Evolutionary conservation across 108 stramenopile genomes (phyloP), one percentile per base, ranked within the genome.

Genomic region (Parietichytrium sp.): DNA sequence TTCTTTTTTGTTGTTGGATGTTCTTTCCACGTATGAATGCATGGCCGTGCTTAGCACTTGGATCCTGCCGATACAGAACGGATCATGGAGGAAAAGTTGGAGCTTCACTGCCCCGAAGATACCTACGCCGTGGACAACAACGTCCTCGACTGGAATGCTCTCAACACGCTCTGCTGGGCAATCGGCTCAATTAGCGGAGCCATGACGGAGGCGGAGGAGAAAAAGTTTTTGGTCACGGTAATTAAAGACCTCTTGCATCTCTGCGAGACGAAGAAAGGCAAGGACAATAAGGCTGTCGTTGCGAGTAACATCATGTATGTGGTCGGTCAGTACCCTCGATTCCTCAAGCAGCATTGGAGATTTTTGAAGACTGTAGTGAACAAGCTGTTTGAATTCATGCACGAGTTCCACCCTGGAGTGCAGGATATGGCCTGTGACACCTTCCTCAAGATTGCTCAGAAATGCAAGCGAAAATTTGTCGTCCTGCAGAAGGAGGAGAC

Each of bases 361-460:
- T 99, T 99, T 85, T 91, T 99, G 27, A 95, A 98, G 86, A 99
- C 98, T n/a, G 99, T 99, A 29, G 97, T 98, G 81, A 96, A 97
- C 86, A 99, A 99, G 89, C 91, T 98, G 23, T 99, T 98, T 86
- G 97, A 99, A 88, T 99, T 99, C 86, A 98, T 98, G 97, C 97
- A 98, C 85, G 99, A 99, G 83, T 77, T 84, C 20, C 99, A 98
- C 84, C 98, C 98, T 8, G 99, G 97, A 48, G 99, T 99, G 42
- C 97, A 99, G 85, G 99, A 99, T 85, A 99, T 99, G 99, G 99
- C 99, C 6, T 98, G 97, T 85, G 99, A 99, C 80, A 98, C 97
- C 49, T 98, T 98, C 83, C 84, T 99, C 54, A 98, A 98, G 86
- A 97, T 99, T 83, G 92, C 96, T n/a, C 93, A 92, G 29, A 96